These are phyloP conservation scores for Aspergillus brunneoviolaceus DNA, from an alignment of 2,329 filamentous ascomycete species.

Conservation along the genomic window DNA sequence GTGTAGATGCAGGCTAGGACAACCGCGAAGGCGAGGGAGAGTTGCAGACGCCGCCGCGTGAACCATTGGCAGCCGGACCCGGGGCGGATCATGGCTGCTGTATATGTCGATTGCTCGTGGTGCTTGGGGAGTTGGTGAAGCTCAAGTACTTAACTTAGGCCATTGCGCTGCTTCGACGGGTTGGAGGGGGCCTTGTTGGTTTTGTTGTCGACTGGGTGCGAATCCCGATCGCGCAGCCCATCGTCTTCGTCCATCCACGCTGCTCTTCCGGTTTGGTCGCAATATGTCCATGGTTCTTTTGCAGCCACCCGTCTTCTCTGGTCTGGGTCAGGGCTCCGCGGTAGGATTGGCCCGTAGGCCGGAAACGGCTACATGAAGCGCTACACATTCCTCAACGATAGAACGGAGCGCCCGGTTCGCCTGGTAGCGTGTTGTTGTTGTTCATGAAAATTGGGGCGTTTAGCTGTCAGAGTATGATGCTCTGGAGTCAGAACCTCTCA, in stretches of 20 bases:
- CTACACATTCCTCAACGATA: background rate
- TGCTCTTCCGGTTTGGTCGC: background rate
- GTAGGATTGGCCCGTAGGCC: background rate
- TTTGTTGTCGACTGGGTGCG: background rate
- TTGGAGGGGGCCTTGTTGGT: background rate
- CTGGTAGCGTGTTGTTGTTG: background rate
- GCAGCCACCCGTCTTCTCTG: background rate
- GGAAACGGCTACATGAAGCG: background rate
- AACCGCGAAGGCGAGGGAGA: background rate
- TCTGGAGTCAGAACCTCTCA: no score
- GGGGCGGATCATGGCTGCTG: background rate
- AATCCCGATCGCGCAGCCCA: background rate
- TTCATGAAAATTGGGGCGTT: background rate
- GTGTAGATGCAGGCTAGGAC: background rate
- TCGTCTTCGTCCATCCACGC: background rate
- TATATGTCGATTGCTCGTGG: background rate
- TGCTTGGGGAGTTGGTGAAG: no score
- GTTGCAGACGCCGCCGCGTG: background rate
- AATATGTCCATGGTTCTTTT: background rate
- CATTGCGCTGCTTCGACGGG: background rate
- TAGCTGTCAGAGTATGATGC: background rate
- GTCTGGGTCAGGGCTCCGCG: background rate
- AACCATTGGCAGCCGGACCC: background rate
- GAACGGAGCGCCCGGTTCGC: background rate
- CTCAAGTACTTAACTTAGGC: no score